Percentiles rank a stretch among this genome's conserved stretches.
Conservation (phyloP, 345 rosid species). For the Streptanthus diversifolius region DNA sequence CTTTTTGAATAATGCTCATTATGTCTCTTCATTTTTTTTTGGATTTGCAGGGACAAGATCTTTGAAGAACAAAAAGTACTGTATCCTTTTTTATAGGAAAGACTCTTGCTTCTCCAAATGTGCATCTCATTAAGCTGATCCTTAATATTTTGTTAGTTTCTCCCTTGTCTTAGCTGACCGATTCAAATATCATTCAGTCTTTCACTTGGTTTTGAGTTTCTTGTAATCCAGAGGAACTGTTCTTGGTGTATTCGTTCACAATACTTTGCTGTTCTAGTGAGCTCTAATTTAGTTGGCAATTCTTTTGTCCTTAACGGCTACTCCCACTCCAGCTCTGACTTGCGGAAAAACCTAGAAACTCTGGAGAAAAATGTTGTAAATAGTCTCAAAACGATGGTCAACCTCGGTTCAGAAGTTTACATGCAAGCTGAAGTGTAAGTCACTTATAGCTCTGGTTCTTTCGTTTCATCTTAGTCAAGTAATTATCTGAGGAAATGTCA, state of each 20-base stretch:
- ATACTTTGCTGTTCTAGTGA: neutral
- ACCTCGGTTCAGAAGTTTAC: slow-evolving; percentile 94
- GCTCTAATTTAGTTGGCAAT: neutral
- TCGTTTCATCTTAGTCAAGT: neutral
- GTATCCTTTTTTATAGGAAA: slow-evolving; percentile 58
- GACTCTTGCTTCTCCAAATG: neutral
- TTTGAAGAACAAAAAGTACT: slow-evolving; percentile 72
- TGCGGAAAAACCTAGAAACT: slow-evolving; percentile 65
- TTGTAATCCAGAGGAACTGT: slow-evolving; percentile 1
- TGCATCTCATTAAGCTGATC: neutral
- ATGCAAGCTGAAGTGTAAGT: slow-evolving; percentile 95
- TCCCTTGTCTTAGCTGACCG: neutral
- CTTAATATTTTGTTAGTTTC: neutral
- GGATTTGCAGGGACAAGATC: slow-evolving; percentile 75
- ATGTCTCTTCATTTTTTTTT: slow-evolving; percentile 9
- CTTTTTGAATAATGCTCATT: neutral
- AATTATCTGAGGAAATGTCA: neutral
- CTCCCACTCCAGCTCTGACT: slow-evolving; percentile 60
- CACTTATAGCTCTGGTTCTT: slow-evolving; percentile 11
- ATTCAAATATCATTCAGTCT: neutral
- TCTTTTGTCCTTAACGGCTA: slow-evolving; percentile 14
- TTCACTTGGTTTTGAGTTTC: neutral
- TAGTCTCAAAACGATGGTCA: slow-evolving; percentile 82
- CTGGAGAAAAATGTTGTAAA: slow-evolving; percentile 73
- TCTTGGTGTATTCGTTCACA: neutral